A percentile compares a stretch with the other conserved stretches of the same genome.
These are phyloP conservation scores for Leptographium lundbergii DNA, from an alignment of 2,329 filamentous ascomycete genomes.

Conservation along the genomic window DNA sequence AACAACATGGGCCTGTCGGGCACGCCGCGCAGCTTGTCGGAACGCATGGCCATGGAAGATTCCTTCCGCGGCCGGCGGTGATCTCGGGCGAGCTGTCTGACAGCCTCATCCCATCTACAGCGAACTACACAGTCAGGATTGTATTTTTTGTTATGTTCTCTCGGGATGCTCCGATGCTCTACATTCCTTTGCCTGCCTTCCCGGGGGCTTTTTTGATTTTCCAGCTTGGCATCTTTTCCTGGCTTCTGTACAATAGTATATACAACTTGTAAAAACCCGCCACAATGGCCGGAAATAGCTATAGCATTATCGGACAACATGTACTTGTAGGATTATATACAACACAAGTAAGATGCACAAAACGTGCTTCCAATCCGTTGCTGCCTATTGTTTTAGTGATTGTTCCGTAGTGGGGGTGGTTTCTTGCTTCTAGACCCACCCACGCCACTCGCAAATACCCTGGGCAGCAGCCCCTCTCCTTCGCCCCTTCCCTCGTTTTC, in stretches of 20 bases:
- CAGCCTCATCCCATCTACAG: neutral
- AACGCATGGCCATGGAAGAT: constrained; percentile 19
- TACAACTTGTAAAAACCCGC: neutral
- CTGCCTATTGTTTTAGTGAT: neutral
- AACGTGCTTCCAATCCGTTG: neutral
- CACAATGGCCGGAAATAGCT: neutral
- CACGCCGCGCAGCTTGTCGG: constrained; percentile 20
- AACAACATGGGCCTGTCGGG: constrained; percentile 7
- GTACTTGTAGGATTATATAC: neutral
- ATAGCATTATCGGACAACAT: neutral
- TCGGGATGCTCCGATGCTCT: neutral
- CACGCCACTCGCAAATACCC: neutral
- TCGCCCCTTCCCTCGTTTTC: neutral
- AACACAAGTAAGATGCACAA: too few species aligned
- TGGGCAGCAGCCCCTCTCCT: neutral
- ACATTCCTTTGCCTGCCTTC: neutral
- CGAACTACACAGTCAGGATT: neutral
- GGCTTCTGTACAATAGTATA: neutral
- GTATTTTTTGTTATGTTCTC: neutral
- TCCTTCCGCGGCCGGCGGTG: neutral
- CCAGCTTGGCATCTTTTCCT: neutral
- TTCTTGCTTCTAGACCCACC: neutral
- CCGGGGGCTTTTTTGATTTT: neutral
- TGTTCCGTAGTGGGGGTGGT: neutral
- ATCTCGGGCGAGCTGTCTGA: too few species aligned